These are phyloP conservation scores for Yarrowia alimentaria DNA, from an alignment of 805 yeast genomes.

Conservation along the genomic window DNA sequence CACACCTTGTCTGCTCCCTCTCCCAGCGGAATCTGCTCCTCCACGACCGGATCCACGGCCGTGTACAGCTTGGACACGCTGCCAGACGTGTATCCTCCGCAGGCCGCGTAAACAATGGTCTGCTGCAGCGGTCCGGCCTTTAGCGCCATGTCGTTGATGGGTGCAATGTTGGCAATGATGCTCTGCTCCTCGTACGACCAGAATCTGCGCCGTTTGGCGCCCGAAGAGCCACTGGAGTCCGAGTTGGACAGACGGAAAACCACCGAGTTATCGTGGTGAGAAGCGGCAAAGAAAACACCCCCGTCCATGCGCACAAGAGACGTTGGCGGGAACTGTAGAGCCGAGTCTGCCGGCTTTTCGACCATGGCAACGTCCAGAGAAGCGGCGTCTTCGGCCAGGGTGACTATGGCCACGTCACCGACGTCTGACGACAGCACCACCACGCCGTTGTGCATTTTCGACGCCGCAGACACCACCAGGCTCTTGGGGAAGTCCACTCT, in stretches of 20 bases:
- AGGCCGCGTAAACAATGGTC: conserved; percentile 12
- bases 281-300: conserved; percentile 14
- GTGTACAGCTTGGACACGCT: conserved; percentile 12
- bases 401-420: conserved; percentile 16
- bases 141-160: conserved; percentile 6
- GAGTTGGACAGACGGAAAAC: conserved; percentile 6
- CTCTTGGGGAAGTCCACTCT: conserved; percentile 8
- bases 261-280: conserved; percentile 22
- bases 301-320: conserved; percentile 21
- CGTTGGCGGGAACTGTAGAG: conserved; percentile 18
- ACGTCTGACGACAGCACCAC: conserved; percentile 16
- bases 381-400: not conserved
- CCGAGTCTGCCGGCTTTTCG: conserved; percentile 9
- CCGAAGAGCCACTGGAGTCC: not conserved
- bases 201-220: conserved; percentile 1
- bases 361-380: conserved; percentile 2
- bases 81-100: conserved; percentile 28
- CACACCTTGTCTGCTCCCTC: conserved; percentile 24
- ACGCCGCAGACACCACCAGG: conserved; percentile 13
- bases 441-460: conserved; percentile 10
- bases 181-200: conserved; percentile 1
- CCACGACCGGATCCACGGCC: conserved; percentile 1
- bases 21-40: conserved; percentile 15
- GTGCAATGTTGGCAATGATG: conserved; percentile 14
- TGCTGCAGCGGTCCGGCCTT: conserved; percentile 3